phyloP scores from a whole-genome alignment of 2,329 filamentous ascomycete species.

The Ustulina deusta region DNA sequence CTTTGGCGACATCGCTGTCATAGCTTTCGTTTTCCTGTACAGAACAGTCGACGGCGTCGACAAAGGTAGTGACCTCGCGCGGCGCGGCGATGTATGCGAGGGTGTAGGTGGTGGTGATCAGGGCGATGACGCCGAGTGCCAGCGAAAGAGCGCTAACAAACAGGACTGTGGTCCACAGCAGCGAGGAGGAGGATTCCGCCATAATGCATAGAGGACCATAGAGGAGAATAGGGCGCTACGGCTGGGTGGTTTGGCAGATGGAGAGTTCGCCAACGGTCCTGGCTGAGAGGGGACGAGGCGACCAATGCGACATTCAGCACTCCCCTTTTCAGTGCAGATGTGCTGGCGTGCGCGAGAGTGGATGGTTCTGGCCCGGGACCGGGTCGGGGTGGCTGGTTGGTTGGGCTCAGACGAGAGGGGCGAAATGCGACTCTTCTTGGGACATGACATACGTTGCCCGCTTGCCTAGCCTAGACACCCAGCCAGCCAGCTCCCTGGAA shows the following conservation, averaged over 20 bases:
- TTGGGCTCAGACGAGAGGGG: conserved; percentile 33
- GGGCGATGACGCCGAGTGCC: conserved; percentile 65
- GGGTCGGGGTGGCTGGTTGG: conserved; percentile 36
- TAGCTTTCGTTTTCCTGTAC: conserved; percentile 74
- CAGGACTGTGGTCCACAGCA: conserved; percentile 69
- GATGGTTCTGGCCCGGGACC: conserved; percentile 19
- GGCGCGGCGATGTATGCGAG: conserved; percentile 69
- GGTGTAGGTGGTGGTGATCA: conserved; percentile 64
- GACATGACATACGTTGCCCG: conserved; percentile 20
- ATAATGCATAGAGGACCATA: conserved; percentile 53
- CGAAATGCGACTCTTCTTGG: conserved; percentile 32
- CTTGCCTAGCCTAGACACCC: conserved; percentile 27
- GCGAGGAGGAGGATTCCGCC: conserved; percentile 61
- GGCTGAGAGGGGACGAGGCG: conserved; percentile 25
- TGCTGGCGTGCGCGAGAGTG: conserved; percentile 35
- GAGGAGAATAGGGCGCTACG: conserved; percentile 30
- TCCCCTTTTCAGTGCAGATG: conserved; percentile 39
- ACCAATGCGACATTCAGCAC: conserved; percentile 38
- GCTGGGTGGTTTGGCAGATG: conserved; percentile 36
- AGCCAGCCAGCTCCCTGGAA: conserved; percentile 16
- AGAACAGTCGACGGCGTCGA: conserved; percentile 72
- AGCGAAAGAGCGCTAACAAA: conserved; percentile 69
- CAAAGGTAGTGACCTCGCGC: conserved; percentile 66
- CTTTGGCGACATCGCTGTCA: conserved; percentile 68
- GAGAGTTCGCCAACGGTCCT: conserved; percentile 15